A percentile compares a stretch with the other conserved stretches of the same genome.
Evolutionary conservation across 768 basidiomycete genomes (phyloP).

Genomic region (Nidularia pulvinata): DNA sequence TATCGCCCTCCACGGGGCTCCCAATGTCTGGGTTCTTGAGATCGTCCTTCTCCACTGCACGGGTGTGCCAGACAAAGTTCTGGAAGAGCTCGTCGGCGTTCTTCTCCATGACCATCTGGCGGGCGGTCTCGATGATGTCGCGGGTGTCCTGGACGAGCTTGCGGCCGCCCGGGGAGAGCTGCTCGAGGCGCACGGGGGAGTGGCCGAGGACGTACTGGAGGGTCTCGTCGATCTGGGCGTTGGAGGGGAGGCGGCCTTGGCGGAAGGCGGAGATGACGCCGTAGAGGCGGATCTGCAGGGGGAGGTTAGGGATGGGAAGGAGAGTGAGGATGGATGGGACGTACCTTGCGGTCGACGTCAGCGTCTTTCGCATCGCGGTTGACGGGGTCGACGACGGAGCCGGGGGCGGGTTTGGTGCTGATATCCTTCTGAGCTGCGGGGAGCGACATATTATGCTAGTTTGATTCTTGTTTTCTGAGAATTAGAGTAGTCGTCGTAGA

Average conservation of each 20-base stretch:
- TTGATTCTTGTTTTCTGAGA: too few species aligned
- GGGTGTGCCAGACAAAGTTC: slow-evolving; percentile 85
- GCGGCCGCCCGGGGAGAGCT: slow-evolving; percentile 77
- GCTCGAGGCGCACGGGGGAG: slow-evolving; percentile 55
- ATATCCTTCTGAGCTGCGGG: slow-evolving; percentile 66
- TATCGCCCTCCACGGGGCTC: slow-evolving; percentile 51
- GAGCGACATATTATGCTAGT: slow-evolving; percentile 55
- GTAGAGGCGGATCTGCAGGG: slow-evolving; percentile 64
- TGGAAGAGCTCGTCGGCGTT: slow-evolving; percentile 92
- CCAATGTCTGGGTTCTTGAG: slow-evolving; percentile 10
- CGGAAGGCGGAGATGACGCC: slow-evolving; percentile 83
- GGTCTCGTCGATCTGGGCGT: slow-evolving; percentile 75
- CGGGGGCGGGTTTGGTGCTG: slow-evolving; percentile 49
- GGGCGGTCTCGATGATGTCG: slow-evolving; percentile 77
- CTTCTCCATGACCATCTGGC: slow-evolving; percentile 77
- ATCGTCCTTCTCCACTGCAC: slow-evolving; percentile 37
- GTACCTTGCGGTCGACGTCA: slow-evolving; percentile 80
- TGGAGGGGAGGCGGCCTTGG: slow-evolving; percentile 77
- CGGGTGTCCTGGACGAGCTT: slow-evolving; percentile 77
- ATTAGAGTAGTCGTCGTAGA: too few species aligned
- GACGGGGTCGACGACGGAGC: slow-evolving; percentile 69
- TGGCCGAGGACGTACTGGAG: slow-evolving; percentile 64
- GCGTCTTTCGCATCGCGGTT: slow-evolving; percentile 60
- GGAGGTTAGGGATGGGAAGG: background rate
- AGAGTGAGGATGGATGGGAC: background rate